Conservation (phyloP, 192 early-diverging fungal genomes). For the Coemansia reversa region DNA sequence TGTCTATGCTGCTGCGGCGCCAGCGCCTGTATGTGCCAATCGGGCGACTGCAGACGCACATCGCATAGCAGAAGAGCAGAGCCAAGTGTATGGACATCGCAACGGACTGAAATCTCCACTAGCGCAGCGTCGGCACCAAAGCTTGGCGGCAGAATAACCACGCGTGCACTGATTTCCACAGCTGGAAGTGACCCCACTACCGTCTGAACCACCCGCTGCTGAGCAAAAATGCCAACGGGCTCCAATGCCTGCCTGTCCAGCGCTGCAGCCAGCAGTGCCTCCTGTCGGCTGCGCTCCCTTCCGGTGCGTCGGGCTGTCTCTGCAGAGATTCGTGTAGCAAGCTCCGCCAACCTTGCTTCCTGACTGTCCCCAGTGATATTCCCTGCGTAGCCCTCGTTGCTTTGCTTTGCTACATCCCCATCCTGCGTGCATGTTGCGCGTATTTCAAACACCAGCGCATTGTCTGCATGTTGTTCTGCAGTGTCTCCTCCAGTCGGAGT, state of each 20-base stretch:
- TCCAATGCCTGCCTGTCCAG: not conserved
- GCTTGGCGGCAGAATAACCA: slow-evolving; percentile 25
- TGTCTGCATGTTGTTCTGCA: slow-evolving; percentile 10
- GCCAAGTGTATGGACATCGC: slow-evolving; percentile 5
- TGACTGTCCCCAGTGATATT: slow-evolving; percentile 9
- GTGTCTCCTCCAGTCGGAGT: slow-evolving; percentile 3
- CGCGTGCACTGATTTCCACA: slow-evolving; percentile 16
- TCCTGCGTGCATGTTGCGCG: slow-evolving; percentile 18
- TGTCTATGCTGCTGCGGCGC: slow-evolving; percentile 2
- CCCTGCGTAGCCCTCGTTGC: slow-evolving; percentile 8
- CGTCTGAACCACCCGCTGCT: slow-evolving; percentile 32
- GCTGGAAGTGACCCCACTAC: slow-evolving; percentile 31
- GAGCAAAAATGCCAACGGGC: not conserved
- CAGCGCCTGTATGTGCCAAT: slow-evolving; percentile 36
- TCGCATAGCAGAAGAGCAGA: slow-evolving; percentile 8
- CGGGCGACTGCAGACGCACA: slow-evolving; percentile 12
- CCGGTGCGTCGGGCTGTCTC: slow-evolving; percentile 16
- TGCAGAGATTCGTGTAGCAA: slow-evolving; percentile 28
- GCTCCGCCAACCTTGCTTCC: slow-evolving; percentile 38
- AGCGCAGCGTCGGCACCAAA: slow-evolving; percentile 34
- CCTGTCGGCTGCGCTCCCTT: not conserved
- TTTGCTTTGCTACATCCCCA: not conserved
- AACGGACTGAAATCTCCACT: slow-evolving; percentile 22
- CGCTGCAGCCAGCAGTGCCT: not conserved
- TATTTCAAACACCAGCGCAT: slow-evolving; percentile 37